phyloP scores from a whole-genome alignment of 345 rosid species.

The Populus pruinosa region DNA sequence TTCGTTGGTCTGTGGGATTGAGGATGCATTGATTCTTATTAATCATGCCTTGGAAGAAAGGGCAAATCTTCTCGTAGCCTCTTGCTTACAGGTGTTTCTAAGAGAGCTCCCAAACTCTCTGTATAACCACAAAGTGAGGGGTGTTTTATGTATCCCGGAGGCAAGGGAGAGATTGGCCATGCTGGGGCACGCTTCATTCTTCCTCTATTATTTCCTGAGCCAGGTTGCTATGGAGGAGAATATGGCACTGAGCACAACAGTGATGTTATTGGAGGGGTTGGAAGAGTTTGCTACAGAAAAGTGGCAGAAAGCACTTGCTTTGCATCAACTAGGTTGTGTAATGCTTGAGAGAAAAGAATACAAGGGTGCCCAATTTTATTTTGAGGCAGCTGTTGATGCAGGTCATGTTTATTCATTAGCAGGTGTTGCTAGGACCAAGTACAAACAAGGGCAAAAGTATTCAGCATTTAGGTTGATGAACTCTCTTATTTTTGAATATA shows the following conservation, averaged over 20 bases:
- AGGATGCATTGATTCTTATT: conserved; percentile 63
- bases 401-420: conserved; percentile 84
- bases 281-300: conserved; percentile 55
- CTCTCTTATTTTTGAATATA: conserved; percentile 55
- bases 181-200: conserved; percentile 63
- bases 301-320: conserved; percentile 77
- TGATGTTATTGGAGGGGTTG: conserved; percentile 57
- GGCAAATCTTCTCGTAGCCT: conserved; percentile 63
- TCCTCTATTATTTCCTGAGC: conserved; percentile 77
- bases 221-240: conserved; percentile 73
- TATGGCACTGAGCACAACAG: conserved; percentile 39
- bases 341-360: conserved; percentile 63
- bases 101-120: conserved; percentile 70
- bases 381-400: conserved; percentile 60
- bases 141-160: conserved; percentile 53
- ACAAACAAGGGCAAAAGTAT: conserved; percentile 66
- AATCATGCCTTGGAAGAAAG: conserved; percentile 73
- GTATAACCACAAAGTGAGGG: conserved; percentile 45
- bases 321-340: conserved; percentile 77
- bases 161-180: conserved; percentile 54
- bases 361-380: conserved; percentile 52
- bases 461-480: conserved; percentile 63
- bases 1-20: conserved; percentile 45
- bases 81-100: conserved; percentile 81
- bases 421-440: conserved; percentile 75